Percentiles rank a stretch among this genome's conserved stretches.
phyloP scores from a whole-genome alignment of 2,329 filamentous ascomycete species.

The Fusarium nisikadoi region DNA sequence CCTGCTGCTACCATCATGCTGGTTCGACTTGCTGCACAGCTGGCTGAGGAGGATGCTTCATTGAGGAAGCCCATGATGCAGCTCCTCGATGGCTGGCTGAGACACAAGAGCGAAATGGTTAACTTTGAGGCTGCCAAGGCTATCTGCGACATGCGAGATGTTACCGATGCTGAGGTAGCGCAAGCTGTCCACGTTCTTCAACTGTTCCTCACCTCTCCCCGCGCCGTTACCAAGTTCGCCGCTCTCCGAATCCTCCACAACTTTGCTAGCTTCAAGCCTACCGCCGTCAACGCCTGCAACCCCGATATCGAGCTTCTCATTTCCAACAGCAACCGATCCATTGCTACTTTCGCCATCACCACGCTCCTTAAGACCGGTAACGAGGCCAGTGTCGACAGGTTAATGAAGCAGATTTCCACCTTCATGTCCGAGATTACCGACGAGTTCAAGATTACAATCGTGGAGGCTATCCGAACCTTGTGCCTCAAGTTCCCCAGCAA shows the following conservation, averaged over 20 bases:
- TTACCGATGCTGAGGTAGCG: conserved; percentile 89
- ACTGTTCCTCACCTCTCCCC: conserved; percentile 94
- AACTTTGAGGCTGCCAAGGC: conserved; percentile 99
- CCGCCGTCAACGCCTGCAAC: conserved; percentile 92
- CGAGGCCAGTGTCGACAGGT: conserved; percentile 92
- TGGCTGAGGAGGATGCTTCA: conserved; percentile 91
- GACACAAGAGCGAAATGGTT: conserved; percentile 99
- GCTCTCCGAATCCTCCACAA: conserved; percentile 96
- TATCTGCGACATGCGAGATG: conserved; percentile 93
- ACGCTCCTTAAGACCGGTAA: conserved; percentile 98
- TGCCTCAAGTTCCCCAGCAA: conserved; percentile 98
- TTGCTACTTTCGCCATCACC: conserved; percentile 97
- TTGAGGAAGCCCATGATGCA: conserved; percentile 97
- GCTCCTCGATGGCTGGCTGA: conserved; percentile 93
- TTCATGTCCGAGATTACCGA: conserved; percentile 99
- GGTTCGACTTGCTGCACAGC: conserved; percentile 89
- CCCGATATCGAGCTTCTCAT: conserved; percentile 97
- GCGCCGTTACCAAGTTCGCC: conserved; percentile 96
- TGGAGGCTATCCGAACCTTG: conserved; percentile 95
- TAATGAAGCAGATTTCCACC: conserved; percentile 98
- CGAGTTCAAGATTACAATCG: conserved; percentile 99
- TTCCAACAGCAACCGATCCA: conserved; percentile 95
- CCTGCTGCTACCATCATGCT: conserved; percentile 92
- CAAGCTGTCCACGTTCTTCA: conserved; percentile 96
- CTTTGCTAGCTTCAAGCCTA: conserved; percentile 96